These are phyloP conservation scores for Capsicum baccatum DNA, from an alignment of 257 asterid species.

Conservation along the genomic window DNA sequence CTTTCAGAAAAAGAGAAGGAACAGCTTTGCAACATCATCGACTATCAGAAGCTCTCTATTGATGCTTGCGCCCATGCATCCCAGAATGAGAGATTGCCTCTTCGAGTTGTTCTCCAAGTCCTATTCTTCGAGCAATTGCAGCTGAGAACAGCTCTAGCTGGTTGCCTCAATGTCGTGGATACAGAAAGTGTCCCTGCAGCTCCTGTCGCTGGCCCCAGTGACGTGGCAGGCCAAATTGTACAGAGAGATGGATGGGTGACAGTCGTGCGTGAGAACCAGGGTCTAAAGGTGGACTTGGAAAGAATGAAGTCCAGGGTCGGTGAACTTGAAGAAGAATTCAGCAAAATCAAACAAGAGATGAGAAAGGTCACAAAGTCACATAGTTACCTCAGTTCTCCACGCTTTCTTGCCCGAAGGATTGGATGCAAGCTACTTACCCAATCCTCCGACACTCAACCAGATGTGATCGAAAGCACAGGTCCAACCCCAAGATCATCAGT, in stretches of 20 bases:
- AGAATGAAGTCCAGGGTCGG: slow-evolving; percentile 85
- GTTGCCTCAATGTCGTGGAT: slow-evolving; percentile 73
- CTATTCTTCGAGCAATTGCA: slow-evolving; percentile 96
- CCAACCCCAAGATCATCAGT: slow-evolving; percentile 73
- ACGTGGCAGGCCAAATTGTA: slow-evolving; percentile 53
- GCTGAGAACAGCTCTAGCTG: slow-evolving; percentile 77
- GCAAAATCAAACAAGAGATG: slow-evolving; percentile 81
- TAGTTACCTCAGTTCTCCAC: slow-evolving; percentile 70
- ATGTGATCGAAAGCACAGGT: slow-evolving; percentile 58
- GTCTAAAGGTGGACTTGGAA: slow-evolving; percentile 77
- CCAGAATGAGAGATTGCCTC: slow-evolving; percentile 87
- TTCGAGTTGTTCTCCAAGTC: slow-evolving; percentile 85
- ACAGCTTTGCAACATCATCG: slow-evolving; percentile 73
- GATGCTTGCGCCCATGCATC: slow-evolving; percentile 99
- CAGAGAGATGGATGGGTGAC: slow-evolving; percentile 90
- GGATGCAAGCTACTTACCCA: slow-evolving; percentile 68
- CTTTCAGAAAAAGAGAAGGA: slow-evolving; percentile 78
- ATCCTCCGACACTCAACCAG: slow-evolving; percentile 58
- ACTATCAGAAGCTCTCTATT: slow-evolving; percentile 89
- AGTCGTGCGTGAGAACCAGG: slow-evolving; percentile 84
- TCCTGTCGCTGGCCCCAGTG: slow-evolving; percentile 45
- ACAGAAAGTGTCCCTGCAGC: slow-evolving; percentile 69
- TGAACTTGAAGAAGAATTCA: slow-evolving; percentile 86
- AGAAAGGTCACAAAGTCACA: slow-evolving; percentile 72
- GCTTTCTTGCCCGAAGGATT: slow-evolving; percentile 46